Conservation (phyloP, 306 rosid species). For the Senna tora region DNA sequence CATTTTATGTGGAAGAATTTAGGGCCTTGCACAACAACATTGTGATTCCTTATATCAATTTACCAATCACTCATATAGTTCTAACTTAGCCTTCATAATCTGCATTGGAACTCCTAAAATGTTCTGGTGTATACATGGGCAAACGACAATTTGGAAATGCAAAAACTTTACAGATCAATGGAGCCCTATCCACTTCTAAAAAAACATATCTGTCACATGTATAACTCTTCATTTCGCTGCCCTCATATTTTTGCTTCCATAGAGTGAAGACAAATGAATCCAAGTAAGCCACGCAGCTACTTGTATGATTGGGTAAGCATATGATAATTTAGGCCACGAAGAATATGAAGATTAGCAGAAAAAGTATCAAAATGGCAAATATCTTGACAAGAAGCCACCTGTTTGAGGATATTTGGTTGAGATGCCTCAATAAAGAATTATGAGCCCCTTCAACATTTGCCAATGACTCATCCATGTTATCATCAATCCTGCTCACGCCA, state of each 20-base stretch:
- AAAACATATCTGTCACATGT: conserved; percentile 31
- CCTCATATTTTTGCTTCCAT: conserved; percentile 26
- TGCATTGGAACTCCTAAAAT: conserved; percentile 22
- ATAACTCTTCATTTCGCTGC: conserved; percentile 36
- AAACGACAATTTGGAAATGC: conserved; percentile 30
- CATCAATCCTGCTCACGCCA: conserved; percentile 74
- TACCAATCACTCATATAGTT: conserved; percentile 28
- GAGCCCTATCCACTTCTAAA: conserved; percentile 28
- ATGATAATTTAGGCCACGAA: conserved; percentile 68
- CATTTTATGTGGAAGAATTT: not conserved
- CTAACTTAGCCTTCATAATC: conserved; percentile 33
- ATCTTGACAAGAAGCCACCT: conserved; percentile 91
- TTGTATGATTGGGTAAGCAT: conserved; percentile 24
- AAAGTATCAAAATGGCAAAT: conserved; percentile 72
- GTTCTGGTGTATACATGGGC: conserved; percentile 14
- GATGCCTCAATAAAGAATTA: conserved; percentile 82
- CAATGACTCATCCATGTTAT: conserved; percentile 91
- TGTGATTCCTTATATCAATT: conserved; percentile 29
- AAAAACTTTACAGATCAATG: conserved; percentile 31
- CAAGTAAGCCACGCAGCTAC: conserved; percentile 28
- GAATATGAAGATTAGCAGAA: conserved; percentile 74
- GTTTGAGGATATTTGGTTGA: conserved; percentile 79
- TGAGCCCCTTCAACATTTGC: conserved; percentile 94
- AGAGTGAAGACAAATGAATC: conserved; percentile 30
- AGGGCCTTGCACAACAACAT: conserved; percentile 14